Evolutionary conservation across 768 basidiomycete species (phyloP).

Genomic region (Russula griseocarnosa): DNA sequence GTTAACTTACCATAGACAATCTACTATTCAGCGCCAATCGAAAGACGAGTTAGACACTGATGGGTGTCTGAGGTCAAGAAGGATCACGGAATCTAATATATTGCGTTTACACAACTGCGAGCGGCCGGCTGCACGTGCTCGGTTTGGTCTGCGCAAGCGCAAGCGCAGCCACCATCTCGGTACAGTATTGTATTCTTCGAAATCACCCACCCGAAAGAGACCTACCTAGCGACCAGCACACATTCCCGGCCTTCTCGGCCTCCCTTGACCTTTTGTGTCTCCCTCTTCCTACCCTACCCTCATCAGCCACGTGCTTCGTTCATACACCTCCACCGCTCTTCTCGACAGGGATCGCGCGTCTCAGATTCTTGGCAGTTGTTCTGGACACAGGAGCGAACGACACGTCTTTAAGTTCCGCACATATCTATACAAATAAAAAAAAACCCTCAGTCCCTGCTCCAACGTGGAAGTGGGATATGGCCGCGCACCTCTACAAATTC

Average conservation of each 20-base stretch:
- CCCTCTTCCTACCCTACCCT: background rate
- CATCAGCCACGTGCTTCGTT: background rate
- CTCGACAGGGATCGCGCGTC: slow-evolving; percentile 50
- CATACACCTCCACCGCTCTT: slow-evolving; percentile 52
- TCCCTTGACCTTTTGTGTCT: background rate
- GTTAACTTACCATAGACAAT: too few relatives aligned
- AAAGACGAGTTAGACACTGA: too few relatives aligned
- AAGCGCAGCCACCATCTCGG: too few relatives aligned
- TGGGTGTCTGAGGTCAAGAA: too few relatives aligned
- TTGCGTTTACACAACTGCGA: too few relatives aligned
- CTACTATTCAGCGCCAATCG: too few relatives aligned
- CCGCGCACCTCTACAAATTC: slow-evolving; percentile 79
- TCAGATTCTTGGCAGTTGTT: slow-evolving; percentile 36
- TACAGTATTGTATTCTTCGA: background rate
- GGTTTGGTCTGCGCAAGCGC: too few relatives aligned
- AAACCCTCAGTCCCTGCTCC: background rate
- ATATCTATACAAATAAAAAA: slow-evolving; percentile 49
- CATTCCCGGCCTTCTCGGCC: background rate
- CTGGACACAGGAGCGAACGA: slow-evolving; percentile 41
- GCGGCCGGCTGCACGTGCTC: too few relatives aligned
- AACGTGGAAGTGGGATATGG: background rate
- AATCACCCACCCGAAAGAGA: background rate
- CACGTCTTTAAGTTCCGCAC: slow-evolving; percentile 68
- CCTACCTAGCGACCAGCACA: background rate
- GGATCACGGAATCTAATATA: too few relatives aligned